These are phyloP conservation scores for Globomyces pollinis-pini DNA, from an alignment of 192 early-diverging fungal species.

Conservation along the genomic window DNA sequence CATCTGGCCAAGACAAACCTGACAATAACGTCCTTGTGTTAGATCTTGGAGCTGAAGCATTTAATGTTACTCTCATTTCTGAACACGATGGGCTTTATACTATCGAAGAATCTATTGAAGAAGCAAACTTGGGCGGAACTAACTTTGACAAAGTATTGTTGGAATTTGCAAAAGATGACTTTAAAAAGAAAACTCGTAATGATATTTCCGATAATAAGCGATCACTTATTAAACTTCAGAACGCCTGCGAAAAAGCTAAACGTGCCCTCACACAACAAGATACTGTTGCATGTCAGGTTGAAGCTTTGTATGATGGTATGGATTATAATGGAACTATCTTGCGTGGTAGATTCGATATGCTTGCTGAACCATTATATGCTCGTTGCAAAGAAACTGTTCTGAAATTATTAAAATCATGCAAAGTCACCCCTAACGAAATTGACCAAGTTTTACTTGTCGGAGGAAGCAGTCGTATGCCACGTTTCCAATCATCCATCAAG, in stretches of 20 bases:
- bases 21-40: slow-evolving; percentile 79
- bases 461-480: slow-evolving; percentile 79
- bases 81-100: slow-evolving; percentile 77
- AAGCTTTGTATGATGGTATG: slow-evolving; percentile 82
- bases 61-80: slow-evolving; percentile 72
- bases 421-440: slow-evolving; percentile 62
- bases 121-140: slow-evolving; percentile 72
- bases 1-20: slow-evolving; percentile 12
- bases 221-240: slow-evolving; percentile 71
- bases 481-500: slow-evolving; percentile 69
- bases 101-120: slow-evolving; percentile 69
- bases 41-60: slow-evolving; percentile 80
- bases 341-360: slow-evolving; percentile 85
- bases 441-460: slow-evolving; percentile 89
- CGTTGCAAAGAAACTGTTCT: slow-evolving; percentile 60
- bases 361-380: slow-evolving; percentile 67
- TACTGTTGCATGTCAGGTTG: slow-evolving; percentile 85
- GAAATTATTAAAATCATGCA: slow-evolving; percentile 56
- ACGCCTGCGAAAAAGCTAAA: slow-evolving; percentile 88
- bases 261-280: slow-evolving; percentile 71
- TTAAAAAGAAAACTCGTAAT: slow-evolving; percentile 76
- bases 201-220: slow-evolving; percentile 69
- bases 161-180: slow-evolving; percentile 73
- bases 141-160: slow-evolving; percentile 79
- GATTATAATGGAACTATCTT: slow-evolving; percentile 80